Base-by-base conservation (phyloP, 305 asterid genomes). In the Stenogyne calaminthoides region DNA sequence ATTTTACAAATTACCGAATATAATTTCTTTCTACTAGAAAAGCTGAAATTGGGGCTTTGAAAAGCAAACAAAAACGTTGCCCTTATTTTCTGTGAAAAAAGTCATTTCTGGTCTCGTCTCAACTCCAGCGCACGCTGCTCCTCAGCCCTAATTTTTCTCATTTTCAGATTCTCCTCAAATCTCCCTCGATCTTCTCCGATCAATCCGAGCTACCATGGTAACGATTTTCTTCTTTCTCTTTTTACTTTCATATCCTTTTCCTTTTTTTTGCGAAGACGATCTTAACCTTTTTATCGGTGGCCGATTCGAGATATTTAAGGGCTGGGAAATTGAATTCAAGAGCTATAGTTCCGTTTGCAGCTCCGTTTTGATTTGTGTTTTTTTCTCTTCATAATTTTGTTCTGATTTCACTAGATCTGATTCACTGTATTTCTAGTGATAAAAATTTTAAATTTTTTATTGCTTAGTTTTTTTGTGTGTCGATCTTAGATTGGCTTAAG, bases 131-230 rank as follows among this genome's bases (percentile, higher is more conserved):
- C 52, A 46, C 15, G 32, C 20, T 52, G 66, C n/a, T 59, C 40
- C 64, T 29, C 70, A 75, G 74, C 81, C 81, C 88, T 79, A 78
- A 54, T 70, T 71, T 61, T 36, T 71, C 77, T 77, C 77, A 14
- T 47, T 29, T 14, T 64, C 7, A 42, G 64, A 69, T 65, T 75
- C 11, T 39, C 52, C 47, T 71, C 67, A 39, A 42, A 15, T 12
- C 57, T 27, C 58, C 81, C 76, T 75, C 47, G 83, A 76, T 80
- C 85, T 74, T 69, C 88, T 81, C 84, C 82, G 78, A 70, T 78
- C 75, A 71, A 66, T 54, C 68, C 78, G 74, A 76, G 62, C 65
- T n/a, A 69, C 76, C 74, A 81, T 84, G 88, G 88, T 84, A 77
- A 44, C 64, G 32, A 65, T 73, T 61, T 62, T 67, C 54, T 12